Percentiles rank a stretch among this genome's conserved stretches.
phyloP scores from a whole-genome alignment of 257 asterid genomes.

The Solanum gracilifrons region DNA sequence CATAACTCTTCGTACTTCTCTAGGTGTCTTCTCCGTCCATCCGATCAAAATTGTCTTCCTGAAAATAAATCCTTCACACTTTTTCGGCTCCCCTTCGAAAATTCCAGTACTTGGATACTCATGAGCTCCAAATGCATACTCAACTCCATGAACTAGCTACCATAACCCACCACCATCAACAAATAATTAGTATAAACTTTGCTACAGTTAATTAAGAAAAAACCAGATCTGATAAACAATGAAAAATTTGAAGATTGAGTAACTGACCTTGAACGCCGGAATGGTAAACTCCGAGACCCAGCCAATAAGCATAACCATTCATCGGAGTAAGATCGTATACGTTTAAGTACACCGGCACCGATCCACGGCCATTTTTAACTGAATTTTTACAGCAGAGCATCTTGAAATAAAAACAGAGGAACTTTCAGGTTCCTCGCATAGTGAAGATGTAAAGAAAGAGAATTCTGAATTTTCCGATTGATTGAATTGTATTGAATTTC shows the following conservation, averaged over 20 bases:
- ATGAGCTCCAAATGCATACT: constrained; percentile 66
- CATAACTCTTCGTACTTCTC: constrained; percentile 31
- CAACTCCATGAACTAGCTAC: constrained; percentile 51
- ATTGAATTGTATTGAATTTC: neutral
- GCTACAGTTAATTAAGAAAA: neutral
- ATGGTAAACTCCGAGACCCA: constrained; percentile 83
- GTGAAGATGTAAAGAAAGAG: neutral
- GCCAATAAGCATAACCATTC: constrained; percentile 80
- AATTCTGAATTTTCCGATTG: neutral
- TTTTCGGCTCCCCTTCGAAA: constrained; percentile 51
- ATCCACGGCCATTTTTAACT: constrained; percentile 30
- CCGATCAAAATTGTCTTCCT: constrained; percentile 53
- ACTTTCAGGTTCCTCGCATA: neutral
- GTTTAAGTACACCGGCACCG: constrained; percentile 60
- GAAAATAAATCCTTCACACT: constrained; percentile 41
- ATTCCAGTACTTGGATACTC: constrained; percentile 54
- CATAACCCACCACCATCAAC: neutral
- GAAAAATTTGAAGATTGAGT: neutral
- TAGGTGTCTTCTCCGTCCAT: constrained; percentile 28
- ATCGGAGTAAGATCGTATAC: constrained; percentile 71
- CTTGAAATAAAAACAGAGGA: neutral
- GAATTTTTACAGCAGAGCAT: constrained; percentile 59
- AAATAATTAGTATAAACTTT: neutral
- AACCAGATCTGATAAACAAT: neutral
- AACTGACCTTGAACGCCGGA: constrained; percentile 76